Evolutionary conservation across 345 rosid species (phyloP).

Genomic region (Eutrema yunnanense): DNA sequence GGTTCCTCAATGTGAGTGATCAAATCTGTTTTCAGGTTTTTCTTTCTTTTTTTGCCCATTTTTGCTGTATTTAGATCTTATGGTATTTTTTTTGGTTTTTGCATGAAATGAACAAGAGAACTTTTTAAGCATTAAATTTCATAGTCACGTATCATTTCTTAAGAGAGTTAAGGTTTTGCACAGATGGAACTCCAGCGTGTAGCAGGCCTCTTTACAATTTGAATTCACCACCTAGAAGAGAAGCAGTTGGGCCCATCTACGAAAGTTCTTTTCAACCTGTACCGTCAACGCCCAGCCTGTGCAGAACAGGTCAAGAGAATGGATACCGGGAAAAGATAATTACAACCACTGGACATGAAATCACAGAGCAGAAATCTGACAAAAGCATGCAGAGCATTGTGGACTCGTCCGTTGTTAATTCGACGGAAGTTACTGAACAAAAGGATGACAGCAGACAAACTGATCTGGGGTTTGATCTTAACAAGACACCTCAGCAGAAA

Average conservation of each 20-base stretch:
- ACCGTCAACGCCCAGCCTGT: constrained; percentile 33
- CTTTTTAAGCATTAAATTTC: background rate
- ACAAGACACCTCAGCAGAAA: constrained; percentile 58
- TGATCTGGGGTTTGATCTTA: constrained; percentile 52
- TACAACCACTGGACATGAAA: constrained; percentile 16
- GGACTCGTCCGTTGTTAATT: constrained; percentile 39
- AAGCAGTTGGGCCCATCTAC: constrained; percentile 28
- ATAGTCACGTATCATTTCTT: constrained; percentile 9
- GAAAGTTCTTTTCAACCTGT: constrained; percentile 30
- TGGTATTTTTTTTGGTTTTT: background rate
- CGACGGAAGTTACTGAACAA: constrained; percentile 26
- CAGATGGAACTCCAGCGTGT: constrained; percentile 51
- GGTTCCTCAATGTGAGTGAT: constrained; percentile 13
- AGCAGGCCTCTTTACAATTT: constrained; percentile 34
- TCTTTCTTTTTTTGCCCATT: background rate
- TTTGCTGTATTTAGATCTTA: background rate
- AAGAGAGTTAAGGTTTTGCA: background rate
- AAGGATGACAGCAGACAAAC: constrained; percentile 26
- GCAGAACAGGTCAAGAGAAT: constrained; percentile 28
- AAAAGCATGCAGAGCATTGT: constrained; percentile 32
- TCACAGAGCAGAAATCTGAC: constrained; percentile 19
- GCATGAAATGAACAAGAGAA: background rate
- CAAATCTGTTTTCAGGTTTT: background rate
- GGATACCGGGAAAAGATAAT: constrained; percentile 21
- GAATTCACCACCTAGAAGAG: constrained; percentile 44